A percentile compares a stretch with the other conserved stretches of the same genome.
These are phyloP conservation scores for Globisporangium yorkense DNA, from an alignment of 352 stramenopile species.

Conservation along the genomic window DNA sequence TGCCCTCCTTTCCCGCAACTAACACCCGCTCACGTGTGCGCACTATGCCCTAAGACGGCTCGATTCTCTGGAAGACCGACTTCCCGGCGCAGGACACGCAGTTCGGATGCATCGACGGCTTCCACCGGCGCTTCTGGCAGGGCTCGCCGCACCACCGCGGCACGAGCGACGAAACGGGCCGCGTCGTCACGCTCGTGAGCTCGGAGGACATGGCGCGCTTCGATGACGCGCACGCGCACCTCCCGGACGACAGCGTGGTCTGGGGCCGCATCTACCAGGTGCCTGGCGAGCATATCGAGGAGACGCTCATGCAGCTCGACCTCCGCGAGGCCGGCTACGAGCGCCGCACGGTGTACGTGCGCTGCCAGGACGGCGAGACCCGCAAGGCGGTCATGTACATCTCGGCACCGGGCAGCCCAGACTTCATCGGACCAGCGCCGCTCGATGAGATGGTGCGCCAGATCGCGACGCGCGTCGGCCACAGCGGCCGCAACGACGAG, in stretches of 20 bases:
- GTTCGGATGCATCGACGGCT: conserved; percentile 69
- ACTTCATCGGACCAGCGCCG: conserved; percentile 71
- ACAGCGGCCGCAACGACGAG: conserved; percentile 79
- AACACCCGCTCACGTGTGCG: too few relatives aligned
- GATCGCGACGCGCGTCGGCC: conserved; percentile 64
- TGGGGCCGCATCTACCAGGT: conserved; percentile 88
- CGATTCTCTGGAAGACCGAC: conserved; percentile 29
- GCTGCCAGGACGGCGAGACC: conserved; percentile 64
- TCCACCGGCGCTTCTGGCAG: conserved; percentile 87
- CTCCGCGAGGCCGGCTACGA: conserved; percentile 83
- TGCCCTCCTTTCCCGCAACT: too few relatives aligned
- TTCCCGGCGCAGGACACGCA: conserved; percentile 22
- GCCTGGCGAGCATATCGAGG: conserved; percentile 59
- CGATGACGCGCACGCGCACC: conserved; percentile 57
- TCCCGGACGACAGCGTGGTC: conserved; percentile 57
- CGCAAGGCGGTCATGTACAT: conserved; percentile 81
- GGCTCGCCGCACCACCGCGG: conserved; percentile 84
- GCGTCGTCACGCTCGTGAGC: conserved; percentile 86
- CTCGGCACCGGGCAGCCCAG: conserved; percentile 68
- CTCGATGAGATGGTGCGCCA: conserved; percentile 74
- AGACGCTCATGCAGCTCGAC: conserved; percentile 76
- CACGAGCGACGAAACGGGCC: conserved; percentile 64
- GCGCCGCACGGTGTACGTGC: conserved; percentile 65
- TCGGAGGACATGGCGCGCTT: conserved; percentile 68
- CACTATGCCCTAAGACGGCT: conserved; percentile 8